These are phyloP conservation scores for Moelleriella libera DNA, from an alignment of 2,329 filamentous ascomycete species.

Conservation along the genomic window DNA sequence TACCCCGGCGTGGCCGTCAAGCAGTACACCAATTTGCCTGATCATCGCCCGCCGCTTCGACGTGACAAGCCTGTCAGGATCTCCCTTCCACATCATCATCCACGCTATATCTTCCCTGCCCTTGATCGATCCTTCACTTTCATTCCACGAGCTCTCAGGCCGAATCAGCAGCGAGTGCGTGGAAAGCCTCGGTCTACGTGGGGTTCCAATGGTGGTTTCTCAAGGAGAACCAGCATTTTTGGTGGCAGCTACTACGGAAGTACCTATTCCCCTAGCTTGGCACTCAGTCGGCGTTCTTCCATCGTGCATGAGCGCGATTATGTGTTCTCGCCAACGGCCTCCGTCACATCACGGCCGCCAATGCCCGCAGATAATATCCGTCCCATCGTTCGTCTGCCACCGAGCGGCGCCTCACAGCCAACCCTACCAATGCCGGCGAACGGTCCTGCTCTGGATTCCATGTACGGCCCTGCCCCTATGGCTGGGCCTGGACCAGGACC, in stretches of 20 bases:
- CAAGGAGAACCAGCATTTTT: constrained; percentile 74
- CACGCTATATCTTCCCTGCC: constrained; percentile 84
- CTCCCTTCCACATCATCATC: constrained; percentile 65
- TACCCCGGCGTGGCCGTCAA: constrained; percentile 70
- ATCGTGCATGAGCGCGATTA: constrained; percentile 51
- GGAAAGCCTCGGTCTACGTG: constrained; percentile 62
- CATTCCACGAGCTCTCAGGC: constrained; percentile 83
- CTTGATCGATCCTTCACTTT: constrained; percentile 92
- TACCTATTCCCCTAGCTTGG: constrained; percentile 71
- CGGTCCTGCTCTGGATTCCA: neutral
- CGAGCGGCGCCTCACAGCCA: constrained; percentile 31
- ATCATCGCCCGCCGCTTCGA: constrained; percentile 84
- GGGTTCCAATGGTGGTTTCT: constrained; percentile 51
- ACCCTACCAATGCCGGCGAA: constrained; percentile 11
- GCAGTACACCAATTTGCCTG: constrained; percentile 85
- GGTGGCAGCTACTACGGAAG: constrained; percentile 57
- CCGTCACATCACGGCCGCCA: constrained; percentile 55
- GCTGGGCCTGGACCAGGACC: neutral
- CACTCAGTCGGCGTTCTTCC: constrained; percentile 85
- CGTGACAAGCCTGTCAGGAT: constrained; percentile 94
- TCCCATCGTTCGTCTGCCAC: constrained; percentile 75
- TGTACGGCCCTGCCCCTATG: neutral
- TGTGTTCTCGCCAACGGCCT: constrained; percentile 69
- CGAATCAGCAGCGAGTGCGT: constrained; percentile 67
- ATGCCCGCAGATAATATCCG: constrained; percentile 46